Conservation (phyloP, 108 stramenopile genomes). For the Mediolabrus comicus region DNA sequence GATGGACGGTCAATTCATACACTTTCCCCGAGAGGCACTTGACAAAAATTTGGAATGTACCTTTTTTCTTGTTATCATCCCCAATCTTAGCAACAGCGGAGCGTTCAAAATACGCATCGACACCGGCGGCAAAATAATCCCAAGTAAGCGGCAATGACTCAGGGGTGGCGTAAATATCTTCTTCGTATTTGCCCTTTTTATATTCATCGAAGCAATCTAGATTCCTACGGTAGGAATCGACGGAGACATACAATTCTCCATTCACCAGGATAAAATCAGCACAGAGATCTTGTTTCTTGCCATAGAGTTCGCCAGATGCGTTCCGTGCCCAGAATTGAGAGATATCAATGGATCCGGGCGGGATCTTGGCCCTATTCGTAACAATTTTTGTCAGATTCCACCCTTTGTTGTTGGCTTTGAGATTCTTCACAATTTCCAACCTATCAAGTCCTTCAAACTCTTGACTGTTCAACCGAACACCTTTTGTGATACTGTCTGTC, state of each 20-base stretch:
- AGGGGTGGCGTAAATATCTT: not conserved
- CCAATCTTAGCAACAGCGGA: not conserved
- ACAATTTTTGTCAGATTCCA: too few species aligned
- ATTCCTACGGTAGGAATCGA: too few species aligned
- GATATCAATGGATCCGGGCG: not conserved
- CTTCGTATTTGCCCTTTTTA: not conserved
- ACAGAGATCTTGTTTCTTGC: not conserved
- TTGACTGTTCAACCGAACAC: too few species aligned
- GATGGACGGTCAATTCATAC: conserved; percentile 1
- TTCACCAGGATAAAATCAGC: not conserved
- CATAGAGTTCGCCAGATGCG: not conserved
- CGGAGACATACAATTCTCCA: not conserved
- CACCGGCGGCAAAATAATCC: not conserved
- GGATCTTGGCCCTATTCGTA: not conserved
- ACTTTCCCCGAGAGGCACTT: conserved; percentile 1
- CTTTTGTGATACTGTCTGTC: too few species aligned
- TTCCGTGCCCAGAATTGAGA: not conserved
- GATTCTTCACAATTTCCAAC: too few species aligned
- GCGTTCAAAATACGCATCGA: not conserved
- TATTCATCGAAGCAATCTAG: not conserved
- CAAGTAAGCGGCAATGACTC: not conserved
- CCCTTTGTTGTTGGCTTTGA: too few species aligned
- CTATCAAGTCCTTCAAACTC: too few species aligned
- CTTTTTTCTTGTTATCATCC: not conserved
- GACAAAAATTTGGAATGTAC: not conserved